Evolutionary conservation across 2,329 filamentous ascomycete genomes (phyloP).

Genomic region (Proliferodiscus dingleyae): DNA sequence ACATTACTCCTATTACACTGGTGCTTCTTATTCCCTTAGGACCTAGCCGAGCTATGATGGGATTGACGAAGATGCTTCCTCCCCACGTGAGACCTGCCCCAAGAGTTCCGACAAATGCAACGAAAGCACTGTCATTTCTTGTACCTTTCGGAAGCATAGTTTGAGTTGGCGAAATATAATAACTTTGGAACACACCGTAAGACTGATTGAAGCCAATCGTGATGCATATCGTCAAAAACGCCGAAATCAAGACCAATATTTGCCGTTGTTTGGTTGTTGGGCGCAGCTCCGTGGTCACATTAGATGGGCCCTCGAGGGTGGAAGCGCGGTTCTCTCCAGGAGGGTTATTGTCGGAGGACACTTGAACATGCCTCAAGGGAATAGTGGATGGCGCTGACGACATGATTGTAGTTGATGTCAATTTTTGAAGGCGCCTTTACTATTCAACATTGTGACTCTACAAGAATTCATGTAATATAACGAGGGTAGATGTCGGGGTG

Average conservation of each 20-base stretch:
- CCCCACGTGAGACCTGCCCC: constrained; percentile 46
- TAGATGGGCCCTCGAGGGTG: neutral
- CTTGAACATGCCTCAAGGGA: neutral
- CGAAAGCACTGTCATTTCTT: constrained; percentile 36
- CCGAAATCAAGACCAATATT: constrained; percentile 38
- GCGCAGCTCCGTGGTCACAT: constrained; percentile 11
- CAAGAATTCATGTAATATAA: too few relatives aligned
- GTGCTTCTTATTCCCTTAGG: constrained; percentile 33
- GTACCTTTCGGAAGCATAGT: constrained; percentile 35
- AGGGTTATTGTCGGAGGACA: neutral
- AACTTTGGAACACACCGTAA: constrained; percentile 46
- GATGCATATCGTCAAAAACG: constrained; percentile 41
- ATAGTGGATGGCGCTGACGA: neutral
- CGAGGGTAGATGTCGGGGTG: too few relatives aligned
- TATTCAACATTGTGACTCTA: too few relatives aligned
- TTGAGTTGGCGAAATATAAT: constrained; percentile 40
- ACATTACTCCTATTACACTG: constrained; percentile 37
- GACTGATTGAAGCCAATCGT: constrained; percentile 47
- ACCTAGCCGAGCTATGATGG: constrained; percentile 40
- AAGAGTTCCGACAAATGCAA: constrained; percentile 45
- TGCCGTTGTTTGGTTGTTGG: constrained; percentile 34
- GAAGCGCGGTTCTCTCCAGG: neutral
- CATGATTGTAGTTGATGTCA: too few relatives aligned
- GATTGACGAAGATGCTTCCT: constrained; percentile 45
- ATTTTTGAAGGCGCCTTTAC: too few relatives aligned